Percentiles rank a stretch among this genome's conserved stretches.
Evolutionary conservation across 352 stramenopile genomes (phyloP).

Genomic region (Phytophthora cactorum): DNA sequence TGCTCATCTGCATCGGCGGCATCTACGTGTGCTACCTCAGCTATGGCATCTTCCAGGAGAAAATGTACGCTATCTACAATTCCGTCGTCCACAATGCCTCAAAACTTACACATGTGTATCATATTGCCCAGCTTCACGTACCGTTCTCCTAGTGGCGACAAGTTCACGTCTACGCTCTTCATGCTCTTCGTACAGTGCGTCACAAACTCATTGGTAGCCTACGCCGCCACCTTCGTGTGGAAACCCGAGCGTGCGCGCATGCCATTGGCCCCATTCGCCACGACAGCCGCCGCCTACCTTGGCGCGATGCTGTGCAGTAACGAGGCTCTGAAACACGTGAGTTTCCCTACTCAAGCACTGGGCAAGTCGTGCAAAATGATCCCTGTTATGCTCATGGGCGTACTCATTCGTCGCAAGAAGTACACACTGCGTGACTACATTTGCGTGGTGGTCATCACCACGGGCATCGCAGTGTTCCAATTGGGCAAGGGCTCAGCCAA

Average conservation of each 20-base stretch:
- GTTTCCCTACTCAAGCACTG: constrained; percentile 97
- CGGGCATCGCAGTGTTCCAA: constrained; percentile 92
- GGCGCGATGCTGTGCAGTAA: constrained; percentile 93
- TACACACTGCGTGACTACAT: constrained; percentile 91
- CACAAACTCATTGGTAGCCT: constrained; percentile 89
- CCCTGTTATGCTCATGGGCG: constrained; percentile 95
- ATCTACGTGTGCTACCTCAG: constrained; percentile 94
- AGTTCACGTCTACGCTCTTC: constrained; percentile 93
- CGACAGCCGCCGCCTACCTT: constrained; percentile 90
- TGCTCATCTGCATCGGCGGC: constrained; percentile 84
- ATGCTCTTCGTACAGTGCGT: constrained; percentile 94
- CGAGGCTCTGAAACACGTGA: constrained; percentile 94
- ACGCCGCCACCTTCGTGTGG: constrained; percentile 86
- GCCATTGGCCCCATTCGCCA: constrained; percentile 84
- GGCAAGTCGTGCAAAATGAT: constrained; percentile 99
- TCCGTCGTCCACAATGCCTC: not conserved
- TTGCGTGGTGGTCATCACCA: constrained; percentile 91
- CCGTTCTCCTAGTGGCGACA: constrained; percentile 75
- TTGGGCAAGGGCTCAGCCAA: constrained; percentile 84
- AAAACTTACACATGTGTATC: constrained; percentile 11
- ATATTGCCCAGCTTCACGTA: constrained; percentile 79
- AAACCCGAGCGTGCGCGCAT: constrained; percentile 71
- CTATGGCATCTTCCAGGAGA: constrained; percentile 94
- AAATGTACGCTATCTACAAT: constrained; percentile 73
- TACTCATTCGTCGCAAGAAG: constrained; percentile 92